Percentiles rank a stretch among this genome's conserved stretches.
phyloP scores from a whole-genome alignment of 2,329 filamentous ascomycete species.

The Ceratocystis lukuohia region DNA sequence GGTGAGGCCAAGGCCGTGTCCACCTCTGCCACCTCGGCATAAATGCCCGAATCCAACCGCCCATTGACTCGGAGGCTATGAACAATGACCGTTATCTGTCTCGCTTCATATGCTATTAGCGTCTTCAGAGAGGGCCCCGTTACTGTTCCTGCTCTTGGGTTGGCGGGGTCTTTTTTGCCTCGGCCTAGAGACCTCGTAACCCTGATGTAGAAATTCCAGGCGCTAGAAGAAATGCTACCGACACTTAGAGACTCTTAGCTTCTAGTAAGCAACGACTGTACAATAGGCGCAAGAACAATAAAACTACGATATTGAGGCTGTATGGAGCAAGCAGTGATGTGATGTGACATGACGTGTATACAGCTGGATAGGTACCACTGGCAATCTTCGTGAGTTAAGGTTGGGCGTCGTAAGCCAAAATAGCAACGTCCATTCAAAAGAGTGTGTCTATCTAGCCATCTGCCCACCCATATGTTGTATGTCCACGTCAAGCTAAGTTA shows the following conservation, averaged over 20 bases:
- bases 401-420: background rate
- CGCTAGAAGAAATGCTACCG: background rate
- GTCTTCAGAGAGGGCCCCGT: background rate
- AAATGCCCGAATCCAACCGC: background rate
- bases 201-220: background rate
- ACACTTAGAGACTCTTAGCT: background rate
- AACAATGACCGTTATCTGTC: background rate
- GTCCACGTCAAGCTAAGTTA: too few species aligned
- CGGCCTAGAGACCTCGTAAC: background rate
- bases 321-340: background rate
- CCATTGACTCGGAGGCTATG: background rate
- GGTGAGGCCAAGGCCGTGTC: slow-evolving; percentile 60
- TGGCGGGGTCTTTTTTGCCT: background rate
- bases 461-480: too few species aligned
- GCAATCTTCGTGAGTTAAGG: background rate
- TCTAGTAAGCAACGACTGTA: slow-evolving; percentile 9
- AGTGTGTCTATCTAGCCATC: too few species aligned
- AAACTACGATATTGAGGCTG: background rate
- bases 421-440: background rate
- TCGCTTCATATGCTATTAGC: background rate
- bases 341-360: background rate
- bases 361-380: too few species aligned
- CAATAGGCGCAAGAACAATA: slow-evolving; percentile 13
- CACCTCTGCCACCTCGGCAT: slow-evolving; percentile 30
- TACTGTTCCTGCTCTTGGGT: background rate